A percentile compares a stretch with the other conserved stretches of the same genome.
phyloP scores from a whole-genome alignment of 495 filamentous ascomycete species.

The Neurospora sp. region DNA sequence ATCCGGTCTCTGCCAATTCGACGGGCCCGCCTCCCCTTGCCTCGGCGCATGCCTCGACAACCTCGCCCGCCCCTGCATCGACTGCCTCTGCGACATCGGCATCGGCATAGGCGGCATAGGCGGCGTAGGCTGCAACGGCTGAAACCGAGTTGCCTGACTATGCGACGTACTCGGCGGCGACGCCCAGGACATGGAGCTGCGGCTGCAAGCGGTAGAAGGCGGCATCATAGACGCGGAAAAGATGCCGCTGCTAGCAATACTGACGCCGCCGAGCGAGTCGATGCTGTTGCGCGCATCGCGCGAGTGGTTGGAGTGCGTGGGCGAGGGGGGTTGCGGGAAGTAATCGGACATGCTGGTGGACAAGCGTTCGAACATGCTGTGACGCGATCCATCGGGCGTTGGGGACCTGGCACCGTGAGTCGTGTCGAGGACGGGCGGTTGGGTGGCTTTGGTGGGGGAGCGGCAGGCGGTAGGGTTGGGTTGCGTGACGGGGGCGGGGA shows the following conservation, averaged over 20 bases:
- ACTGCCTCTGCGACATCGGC: not conserved
- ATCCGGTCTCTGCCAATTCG: not conserved
- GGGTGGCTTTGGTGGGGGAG: not conserved
- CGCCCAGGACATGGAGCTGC: not conserved
- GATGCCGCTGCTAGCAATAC: slow-evolving; percentile 19
- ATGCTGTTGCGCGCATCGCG: slow-evolving; percentile 8
- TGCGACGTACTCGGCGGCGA: slow-evolving; percentile 9
- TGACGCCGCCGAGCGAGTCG: slow-evolving; percentile 12
- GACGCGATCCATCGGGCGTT: not conserved
- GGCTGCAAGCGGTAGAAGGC: slow-evolving; percentile 6
- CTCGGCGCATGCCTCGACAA: not conserved
- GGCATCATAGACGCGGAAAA: slow-evolving; percentile 19
- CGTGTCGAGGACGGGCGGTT: slow-evolving; percentile 1
- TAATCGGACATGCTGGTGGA: slow-evolving; percentile 6
- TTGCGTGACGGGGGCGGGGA: slow-evolving; percentile 5
- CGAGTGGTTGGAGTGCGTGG: slow-evolving; percentile 1
- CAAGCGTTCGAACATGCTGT: slow-evolving; percentile 8
- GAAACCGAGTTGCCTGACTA: not conserved
- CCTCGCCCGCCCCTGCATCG: not conserved
- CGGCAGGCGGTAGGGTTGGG: not conserved
- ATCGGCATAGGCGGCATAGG: not conserved
- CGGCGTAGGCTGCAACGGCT: not conserved
- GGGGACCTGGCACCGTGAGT: not conserved
- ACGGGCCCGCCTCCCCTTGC: not conserved
- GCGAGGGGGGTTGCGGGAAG: slow-evolving; percentile 11